These are phyloP conservation scores for Alternaria arbusti DNA, from an alignment of 2,329 filamentous ascomycete genomes.

Conservation along the genomic window DNA sequence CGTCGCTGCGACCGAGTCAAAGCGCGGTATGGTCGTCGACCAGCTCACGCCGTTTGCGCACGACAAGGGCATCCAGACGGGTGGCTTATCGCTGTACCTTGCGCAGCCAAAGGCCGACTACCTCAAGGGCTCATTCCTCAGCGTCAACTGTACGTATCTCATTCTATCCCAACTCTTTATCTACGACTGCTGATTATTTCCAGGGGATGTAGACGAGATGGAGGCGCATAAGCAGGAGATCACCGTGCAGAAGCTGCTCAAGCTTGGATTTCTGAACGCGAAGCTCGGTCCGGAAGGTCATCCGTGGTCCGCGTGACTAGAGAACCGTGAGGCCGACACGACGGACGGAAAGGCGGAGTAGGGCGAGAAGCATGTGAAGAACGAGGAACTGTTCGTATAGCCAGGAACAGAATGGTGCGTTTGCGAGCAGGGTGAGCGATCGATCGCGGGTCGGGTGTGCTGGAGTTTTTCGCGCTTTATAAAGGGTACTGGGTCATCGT, in stretches of 20 bases:
- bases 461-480: not conserved
- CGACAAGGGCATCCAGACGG: conserved; percentile 16
- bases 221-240: conserved; percentile 37
- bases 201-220: conserved; percentile 37
- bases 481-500: not conserved
- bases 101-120: conserved; percentile 24
- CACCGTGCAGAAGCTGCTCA: conserved; percentile 35
- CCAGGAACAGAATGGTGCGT: not conserved
- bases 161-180: not conserved
- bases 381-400: not conserved
- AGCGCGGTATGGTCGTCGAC: conserved; percentile 3
- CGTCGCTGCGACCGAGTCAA: conserved; percentile 15
- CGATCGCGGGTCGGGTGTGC: not conserved
- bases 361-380: not conserved
- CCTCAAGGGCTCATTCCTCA: conserved; percentile 22
- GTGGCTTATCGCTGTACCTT: conserved; percentile 25
- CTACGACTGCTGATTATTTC: not conserved
- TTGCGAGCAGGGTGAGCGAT: not conserved
- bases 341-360: not conserved
- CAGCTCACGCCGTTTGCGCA: not conserved
- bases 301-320: conserved; percentile 12
- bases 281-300: conserved; percentile 26
- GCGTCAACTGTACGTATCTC: conserved; percentile 26
- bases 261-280: conserved; percentile 25
- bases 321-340: not conserved